These are phyloP conservation scores for Tolypocladium nubicola DNA, from an alignment of 2,329 filamentous ascomycete species.

Conservation along the genomic window DNA sequence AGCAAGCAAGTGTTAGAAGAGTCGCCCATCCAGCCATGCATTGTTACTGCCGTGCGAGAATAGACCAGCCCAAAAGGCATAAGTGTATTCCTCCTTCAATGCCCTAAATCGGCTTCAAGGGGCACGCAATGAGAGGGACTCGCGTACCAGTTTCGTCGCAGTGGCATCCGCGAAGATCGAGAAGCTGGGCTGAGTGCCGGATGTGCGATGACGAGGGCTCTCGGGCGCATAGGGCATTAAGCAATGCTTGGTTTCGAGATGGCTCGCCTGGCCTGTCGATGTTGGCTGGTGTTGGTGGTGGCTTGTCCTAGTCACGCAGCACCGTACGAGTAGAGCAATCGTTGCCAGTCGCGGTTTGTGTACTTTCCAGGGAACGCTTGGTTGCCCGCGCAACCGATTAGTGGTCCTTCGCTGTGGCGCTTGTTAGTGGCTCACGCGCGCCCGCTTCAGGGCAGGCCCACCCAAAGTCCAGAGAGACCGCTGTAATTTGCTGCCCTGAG, in stretches of 20 bases:
- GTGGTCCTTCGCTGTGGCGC: neutral
- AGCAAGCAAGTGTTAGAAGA: neutral
- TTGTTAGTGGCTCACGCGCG: too few relatives aligned
- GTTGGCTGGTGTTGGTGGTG: neutral
- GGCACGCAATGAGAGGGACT: neutral
- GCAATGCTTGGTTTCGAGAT: constrained; percentile 13
- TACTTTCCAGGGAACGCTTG: neutral
- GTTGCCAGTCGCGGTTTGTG: neutral
- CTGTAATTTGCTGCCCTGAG: neutral
- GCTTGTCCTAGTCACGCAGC: neutral
- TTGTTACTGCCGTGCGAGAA: neutral
- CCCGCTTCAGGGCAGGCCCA: neutral
- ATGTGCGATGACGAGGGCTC: neutral
- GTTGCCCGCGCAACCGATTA: neutral
- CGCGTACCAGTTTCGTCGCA: neutral
- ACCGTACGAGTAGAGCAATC: neutral
- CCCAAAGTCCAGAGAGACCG: neutral
- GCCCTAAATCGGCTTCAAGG: neutral
- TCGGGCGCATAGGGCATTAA: constrained; percentile 11
- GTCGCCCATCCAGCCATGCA: neutral
- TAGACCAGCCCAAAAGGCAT: too few relatives aligned
- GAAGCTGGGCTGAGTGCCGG: neutral
- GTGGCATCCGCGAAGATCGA: neutral
- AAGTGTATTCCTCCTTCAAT: neutral
- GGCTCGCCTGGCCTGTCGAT: neutral